Base-by-base conservation (phyloP, 805 yeast genomes). In the Torulaspora maleeae region DNA sequence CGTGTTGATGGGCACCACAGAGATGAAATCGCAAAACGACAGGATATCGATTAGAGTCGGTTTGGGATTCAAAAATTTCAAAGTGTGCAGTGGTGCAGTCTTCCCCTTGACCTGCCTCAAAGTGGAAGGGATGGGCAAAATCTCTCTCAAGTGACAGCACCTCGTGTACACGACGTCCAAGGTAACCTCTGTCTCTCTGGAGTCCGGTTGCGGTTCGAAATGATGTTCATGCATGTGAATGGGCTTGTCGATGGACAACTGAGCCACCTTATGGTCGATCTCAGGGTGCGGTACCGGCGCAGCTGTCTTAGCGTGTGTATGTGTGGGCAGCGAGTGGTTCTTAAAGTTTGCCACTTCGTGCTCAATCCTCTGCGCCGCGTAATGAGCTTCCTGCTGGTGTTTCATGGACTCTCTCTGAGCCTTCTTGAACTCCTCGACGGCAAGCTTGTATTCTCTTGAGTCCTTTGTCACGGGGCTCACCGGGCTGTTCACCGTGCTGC, bases 71-170 rank as follows among this genome's bases (percentile, higher is more conserved):
- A 86, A 70, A 47, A 91, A 70, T 56, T 83, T 87, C 46, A 90
- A 63, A 3, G 78, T 61, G 5, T 86, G 80, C 19, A 90, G 64
- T 3, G 96, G 95, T 0, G 86, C 81, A 37, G 82, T 75, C 24
- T 88, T 80, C 17, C 85, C 87, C 58, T 80, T 81, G 1, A 86
- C 86, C 60, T 87, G 95, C 58, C 84, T 83, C 54, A 86, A 60
- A 5, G 91, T 88, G 2, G 95, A 91, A 3, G 95, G 91, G 40
- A 90, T 90, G 1, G 98, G 97, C 49, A 90, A 64, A 46, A 90
- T 90, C 58, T 90, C 97, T 44, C 97, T 73, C 47, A 90, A 70
- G 64, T 90, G 97, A 62, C 97, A 90, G 64, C 97, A 91, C 52
- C 97, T 72, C 1, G 96, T 87, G 66, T 90, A 90, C 58, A 91